Evolutionary conservation across 805 yeast species (phyloP).

Genomic region (Dipodascus geniculatus): DNA sequence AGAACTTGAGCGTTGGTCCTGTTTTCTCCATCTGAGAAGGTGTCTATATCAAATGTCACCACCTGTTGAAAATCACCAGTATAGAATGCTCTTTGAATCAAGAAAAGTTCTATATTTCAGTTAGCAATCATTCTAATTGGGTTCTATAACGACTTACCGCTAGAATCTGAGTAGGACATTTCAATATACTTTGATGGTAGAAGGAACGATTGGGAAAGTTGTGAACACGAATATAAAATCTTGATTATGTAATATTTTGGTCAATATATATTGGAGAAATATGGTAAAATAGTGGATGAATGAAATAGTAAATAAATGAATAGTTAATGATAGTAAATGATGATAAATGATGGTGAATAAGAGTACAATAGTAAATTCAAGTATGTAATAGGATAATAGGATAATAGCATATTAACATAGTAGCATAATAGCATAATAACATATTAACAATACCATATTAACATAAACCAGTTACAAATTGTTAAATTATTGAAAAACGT

Average conservation of each 20-base stretch:
- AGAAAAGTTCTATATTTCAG: constrained; percentile 18
- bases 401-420: no score
- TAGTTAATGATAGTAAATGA: not conserved
- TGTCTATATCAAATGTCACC: constrained; percentile 17
- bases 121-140: no score
- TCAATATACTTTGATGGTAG: not conserved
- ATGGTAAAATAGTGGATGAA: not conserved
- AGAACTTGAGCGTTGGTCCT: constrained; percentile 23
- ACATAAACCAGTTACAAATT: no score
- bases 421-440: no score
- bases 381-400: no score
- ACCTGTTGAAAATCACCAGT: constrained; percentile 29
- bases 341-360: not conserved
- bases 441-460: no score
- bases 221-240: not conserved
- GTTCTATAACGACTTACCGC: not conserved
- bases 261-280: no score
- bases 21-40: constrained; percentile 15
- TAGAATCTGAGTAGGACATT: not conserved
- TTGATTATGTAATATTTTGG: not conserved
- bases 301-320: not conserved
- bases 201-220: no score
- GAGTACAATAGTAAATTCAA: no score
- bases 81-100: constrained; percentile 30
- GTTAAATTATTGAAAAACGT: no score